Percentiles rank a stretch among this genome's conserved stretches.
These are phyloP conservation scores for Hymenoscyphus occultus DNA, from an alignment of 2,329 filamentous ascomycete species.

Conservation along the genomic window DNA sequence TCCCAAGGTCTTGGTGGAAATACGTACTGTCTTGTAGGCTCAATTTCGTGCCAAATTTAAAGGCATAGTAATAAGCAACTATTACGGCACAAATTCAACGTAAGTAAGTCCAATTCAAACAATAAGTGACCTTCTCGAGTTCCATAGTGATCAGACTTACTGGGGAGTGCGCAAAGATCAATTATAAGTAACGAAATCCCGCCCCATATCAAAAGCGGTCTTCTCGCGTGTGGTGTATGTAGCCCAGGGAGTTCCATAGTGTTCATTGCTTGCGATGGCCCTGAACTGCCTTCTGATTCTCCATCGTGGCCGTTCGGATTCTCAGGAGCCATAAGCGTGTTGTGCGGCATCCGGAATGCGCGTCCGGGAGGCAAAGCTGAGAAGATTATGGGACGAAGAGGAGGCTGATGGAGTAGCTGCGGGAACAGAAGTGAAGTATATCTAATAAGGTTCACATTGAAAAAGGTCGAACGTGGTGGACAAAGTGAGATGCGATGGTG, in stretches of 20 bases:
- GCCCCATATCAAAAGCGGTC: conserved; percentile 20
- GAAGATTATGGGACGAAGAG: not conserved
- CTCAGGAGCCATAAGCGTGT: not conserved
- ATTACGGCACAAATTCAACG: no score
- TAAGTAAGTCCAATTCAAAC: no score
- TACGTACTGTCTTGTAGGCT: conserved; percentile 27
- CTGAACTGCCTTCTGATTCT: not conserved
- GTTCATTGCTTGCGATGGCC: conserved; percentile 8
- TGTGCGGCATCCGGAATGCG: not conserved
- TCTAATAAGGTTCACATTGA: not conserved
- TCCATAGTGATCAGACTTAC: no score
- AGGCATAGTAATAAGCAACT: conserved; percentile 31
- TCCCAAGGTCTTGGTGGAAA: not conserved
- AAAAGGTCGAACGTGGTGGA: not conserved
- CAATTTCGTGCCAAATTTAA: conserved; percentile 28
- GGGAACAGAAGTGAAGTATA: not conserved
- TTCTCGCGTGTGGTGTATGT: conserved; percentile 29
- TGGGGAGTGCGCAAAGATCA: conserved; percentile 28
- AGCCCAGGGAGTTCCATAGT: conserved; percentile 25
- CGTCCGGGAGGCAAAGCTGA: not conserved
- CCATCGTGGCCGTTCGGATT: not conserved
- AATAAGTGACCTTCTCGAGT: no score
- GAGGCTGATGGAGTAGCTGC: not conserved
- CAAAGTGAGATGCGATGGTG: not conserved
- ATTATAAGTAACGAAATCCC: conserved; percentile 23